Conservation (phyloP, 2,329 filamentous ascomycete species). For the Fulvia fulva region DNA sequence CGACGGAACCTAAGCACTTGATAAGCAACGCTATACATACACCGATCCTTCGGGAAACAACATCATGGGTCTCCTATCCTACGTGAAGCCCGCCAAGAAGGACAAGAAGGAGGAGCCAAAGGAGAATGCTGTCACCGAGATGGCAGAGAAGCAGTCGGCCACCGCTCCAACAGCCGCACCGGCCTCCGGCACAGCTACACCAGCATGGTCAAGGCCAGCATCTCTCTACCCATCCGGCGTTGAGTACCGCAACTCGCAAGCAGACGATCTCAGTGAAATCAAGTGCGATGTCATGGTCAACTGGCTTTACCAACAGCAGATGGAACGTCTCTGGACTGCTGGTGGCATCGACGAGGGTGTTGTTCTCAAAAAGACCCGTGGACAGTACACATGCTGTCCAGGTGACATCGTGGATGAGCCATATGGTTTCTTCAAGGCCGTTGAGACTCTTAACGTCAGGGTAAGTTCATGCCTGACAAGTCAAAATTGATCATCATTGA, state of each 20-base stretch:
- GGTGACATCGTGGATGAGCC: constrained; percentile 43
- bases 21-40: background rate
- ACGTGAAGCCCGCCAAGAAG: constrained; percentile 21
- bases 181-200: constrained; percentile 21
- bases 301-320: constrained; percentile 60
- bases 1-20: background rate
- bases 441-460: constrained; percentile 51
- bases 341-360: constrained; percentile 51
- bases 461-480: constrained; percentile 36
- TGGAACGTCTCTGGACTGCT: constrained; percentile 52
- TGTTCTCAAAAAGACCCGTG: constrained; percentile 50
- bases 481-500: background rate
- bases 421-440: constrained; percentile 49
- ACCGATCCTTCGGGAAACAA: background rate
- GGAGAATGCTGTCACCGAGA: constrained; percentile 13
- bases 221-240: constrained; percentile 35
- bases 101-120: constrained; percentile 12
- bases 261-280: constrained; percentile 49
- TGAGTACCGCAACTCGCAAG: constrained; percentile 37
- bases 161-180: constrained; percentile 1
- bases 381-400: constrained; percentile 51
- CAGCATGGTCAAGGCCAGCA: constrained; percentile 32
- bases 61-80: constrained; percentile 25
- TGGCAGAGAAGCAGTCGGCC: constrained; percentile 13
- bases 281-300: constrained; percentile 61